Conservation (phyloP, 1,139 yeast genomes). For the Schwanniomyces etchellsii region DNA sequence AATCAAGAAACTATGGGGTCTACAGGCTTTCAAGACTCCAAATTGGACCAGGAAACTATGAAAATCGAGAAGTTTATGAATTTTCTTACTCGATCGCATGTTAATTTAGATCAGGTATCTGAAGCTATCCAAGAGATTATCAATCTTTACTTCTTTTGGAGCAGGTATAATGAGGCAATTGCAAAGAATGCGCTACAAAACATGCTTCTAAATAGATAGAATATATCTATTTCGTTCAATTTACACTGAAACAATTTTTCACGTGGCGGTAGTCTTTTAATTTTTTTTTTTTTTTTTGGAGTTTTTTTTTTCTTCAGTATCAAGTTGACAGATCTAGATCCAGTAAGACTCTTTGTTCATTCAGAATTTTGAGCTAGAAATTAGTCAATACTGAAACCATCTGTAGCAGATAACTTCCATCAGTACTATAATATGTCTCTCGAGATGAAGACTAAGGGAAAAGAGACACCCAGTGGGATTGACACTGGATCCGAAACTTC, state of each 20-base stretch:
- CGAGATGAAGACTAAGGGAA: too few species aligned
- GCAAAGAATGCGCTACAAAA: constrained; percentile 38
- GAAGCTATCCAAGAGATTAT: constrained; percentile 81
- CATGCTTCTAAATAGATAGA: constrained; percentile 31
- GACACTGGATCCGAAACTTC: background rate
- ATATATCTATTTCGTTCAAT: background rate
- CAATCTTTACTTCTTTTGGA: constrained; percentile 80
- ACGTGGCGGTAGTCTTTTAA: constrained; percentile 1
- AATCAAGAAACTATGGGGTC: background rate
- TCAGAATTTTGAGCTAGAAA: too few species aligned
- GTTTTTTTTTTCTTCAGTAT: constrained; percentile 3
- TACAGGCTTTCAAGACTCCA: constrained; percentile 10
- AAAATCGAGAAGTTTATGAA: constrained; percentile 51
- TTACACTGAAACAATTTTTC: constrained; percentile 1
- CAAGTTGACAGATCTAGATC: too few species aligned
- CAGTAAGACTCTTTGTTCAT: too few species aligned
- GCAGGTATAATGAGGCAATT: constrained; percentile 61
- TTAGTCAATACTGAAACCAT: too few species aligned
- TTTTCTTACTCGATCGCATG: constrained; percentile 69
- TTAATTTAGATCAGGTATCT: constrained; percentile 69
- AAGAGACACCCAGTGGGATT: too few species aligned
- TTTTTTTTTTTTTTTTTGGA: too few species aligned
- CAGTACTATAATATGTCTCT: too few species aligned
- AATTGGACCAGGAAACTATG: constrained; percentile 35
- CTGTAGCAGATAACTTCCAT: too few species aligned